These are phyloP conservation scores for Spathaspora gorwiae DNA, from an alignment of 805 yeast genomes.

Conservation along the genomic window DNA sequence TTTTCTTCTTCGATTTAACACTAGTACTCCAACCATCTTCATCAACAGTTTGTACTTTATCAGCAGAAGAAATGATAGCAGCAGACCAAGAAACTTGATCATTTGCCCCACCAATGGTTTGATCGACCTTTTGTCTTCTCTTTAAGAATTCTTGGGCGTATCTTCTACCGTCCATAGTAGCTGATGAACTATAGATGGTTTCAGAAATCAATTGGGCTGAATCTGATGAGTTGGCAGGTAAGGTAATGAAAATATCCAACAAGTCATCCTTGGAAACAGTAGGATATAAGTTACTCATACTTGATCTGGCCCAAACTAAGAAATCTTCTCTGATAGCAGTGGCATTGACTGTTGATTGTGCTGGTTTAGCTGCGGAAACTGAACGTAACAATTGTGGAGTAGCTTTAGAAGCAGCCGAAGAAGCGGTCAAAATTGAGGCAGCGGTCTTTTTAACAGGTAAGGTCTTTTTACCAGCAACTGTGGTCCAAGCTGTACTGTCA, in stretches of 20 bases:
- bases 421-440: constrained; percentile 9
- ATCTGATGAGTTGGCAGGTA: constrained; percentile 67
- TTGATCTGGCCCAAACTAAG: constrained; percentile 65
- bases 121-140: constrained; percentile 71
- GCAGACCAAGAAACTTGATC: constrained; percentile 64
- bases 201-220: constrained; percentile 85
- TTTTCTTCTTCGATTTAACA: constrained; percentile 36
- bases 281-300: constrained; percentile 62
- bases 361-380: constrained; percentile 28
- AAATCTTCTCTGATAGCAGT: constrained; percentile 49
- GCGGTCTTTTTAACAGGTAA: constrained; percentile 10
- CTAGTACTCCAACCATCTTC: constrained; percentile 47
- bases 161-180: constrained; percentile 90
- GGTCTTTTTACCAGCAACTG: constrained; percentile 38
- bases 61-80: constrained; percentile 49
- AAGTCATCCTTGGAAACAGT: constrained; percentile 78
- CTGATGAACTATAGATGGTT: constrained; percentile 81
- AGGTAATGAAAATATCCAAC: constrained; percentile 69
- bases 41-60: constrained; percentile 33
- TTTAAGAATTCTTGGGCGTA: constrained; percentile 88
- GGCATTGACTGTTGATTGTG: constrained; percentile 12
- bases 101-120: constrained; percentile 29
- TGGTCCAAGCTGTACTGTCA: constrained; percentile 38
- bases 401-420: constrained; percentile 19
- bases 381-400: constrained; percentile 35